Evolutionary conservation across 228 moss, liverwort and hornwort species (phyloP), one percentile per base, ranked within the genome.

Genomic region (Sphagnum fallax): DNA sequence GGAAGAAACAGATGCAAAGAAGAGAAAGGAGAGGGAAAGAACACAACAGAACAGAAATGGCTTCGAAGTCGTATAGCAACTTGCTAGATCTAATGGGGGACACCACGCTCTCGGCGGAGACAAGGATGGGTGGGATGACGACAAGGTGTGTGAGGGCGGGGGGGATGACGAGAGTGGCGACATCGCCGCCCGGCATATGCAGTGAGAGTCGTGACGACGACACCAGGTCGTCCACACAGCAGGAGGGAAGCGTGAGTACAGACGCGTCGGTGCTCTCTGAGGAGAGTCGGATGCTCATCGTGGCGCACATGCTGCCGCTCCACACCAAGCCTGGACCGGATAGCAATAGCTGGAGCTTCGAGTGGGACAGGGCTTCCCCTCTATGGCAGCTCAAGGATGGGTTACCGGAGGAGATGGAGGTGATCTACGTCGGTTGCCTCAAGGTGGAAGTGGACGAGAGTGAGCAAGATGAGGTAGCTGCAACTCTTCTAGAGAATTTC

Each of bases 51-150:
- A 32, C 32, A 32, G 32, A 32, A 68, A 96, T 96, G 95, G 87
- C 85, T 80, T 91, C 95, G 72, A 80, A 91, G 80, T 96, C 95
- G 69, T 96, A 91, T 64, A 86, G 84, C 61, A 96, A 91, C 87
- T 80, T 96, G 64, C 55, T 91, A 89, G 95, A 96, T 92, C 88
- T 96, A 63, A 77, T 67, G 67, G 86, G 83, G 66, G 86, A 83
- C 66, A 76, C 80, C 60, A 72, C 76, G 49, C 70, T 78, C 66
- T 78, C 78, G 72, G 83, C 71, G 67, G 83, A 87, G 63, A 75
- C 76, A 71, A 51, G 15, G 72, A 79, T 52, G 67, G 62, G 58
- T 15, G 2, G 76, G 72, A 87, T 77, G 60, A 72, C 66, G 32
- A 88, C 80, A 84, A 87, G 67, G 5, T 1, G 32, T 32, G 32